Percentiles rank a stretch among this genome's conserved stretches.
phyloP scores from a whole-genome alignment of 306 rosid genomes.

The Trifolium dubium region DNA sequence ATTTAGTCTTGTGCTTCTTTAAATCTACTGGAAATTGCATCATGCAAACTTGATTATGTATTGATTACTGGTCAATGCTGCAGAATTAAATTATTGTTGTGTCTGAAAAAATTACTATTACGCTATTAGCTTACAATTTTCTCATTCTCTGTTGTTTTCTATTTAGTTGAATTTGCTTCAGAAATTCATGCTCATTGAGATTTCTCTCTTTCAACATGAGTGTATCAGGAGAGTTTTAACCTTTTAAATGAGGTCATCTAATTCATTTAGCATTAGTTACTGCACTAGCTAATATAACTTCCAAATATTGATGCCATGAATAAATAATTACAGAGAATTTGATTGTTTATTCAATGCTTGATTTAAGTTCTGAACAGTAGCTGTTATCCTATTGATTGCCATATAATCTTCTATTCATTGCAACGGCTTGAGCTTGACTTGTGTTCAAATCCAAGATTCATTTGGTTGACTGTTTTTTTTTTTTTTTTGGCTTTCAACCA shows the following conservation, averaged over 20 bases:
- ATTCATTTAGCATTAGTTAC: not conserved
- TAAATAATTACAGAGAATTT: not conserved
- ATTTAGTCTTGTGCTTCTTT: conserved; percentile 19
- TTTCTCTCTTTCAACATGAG: not conserved
- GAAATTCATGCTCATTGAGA: not conserved
- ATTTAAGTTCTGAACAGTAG: conserved; percentile 2
- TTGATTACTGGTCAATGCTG: conserved; percentile 14
- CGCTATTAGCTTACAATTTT: not conserved
- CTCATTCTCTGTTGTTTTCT: conserved; percentile 9
- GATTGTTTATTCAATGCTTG: not conserved
- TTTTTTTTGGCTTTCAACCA: too few species aligned
- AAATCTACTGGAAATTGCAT: conserved; percentile 8
- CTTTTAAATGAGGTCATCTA: not conserved
- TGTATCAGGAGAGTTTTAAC: not conserved
- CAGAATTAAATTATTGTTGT: too few species aligned
- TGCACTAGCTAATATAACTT: not conserved
- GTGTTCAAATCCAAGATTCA: not conserved
- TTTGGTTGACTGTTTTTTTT: conserved; percentile 11
- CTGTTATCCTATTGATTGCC: conserved; percentile 12
- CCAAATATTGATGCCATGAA: not conserved
- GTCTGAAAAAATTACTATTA: conserved; percentile 2
- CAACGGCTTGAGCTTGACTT: not conserved
- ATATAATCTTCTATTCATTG: not conserved
- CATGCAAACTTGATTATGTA: conserved; percentile 26
- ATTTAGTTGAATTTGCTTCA: conserved; percentile 10